Evolutionary conservation across 1,139 yeast genomes (phyloP).

Genomic region (Arxiozyma bovina): DNA sequence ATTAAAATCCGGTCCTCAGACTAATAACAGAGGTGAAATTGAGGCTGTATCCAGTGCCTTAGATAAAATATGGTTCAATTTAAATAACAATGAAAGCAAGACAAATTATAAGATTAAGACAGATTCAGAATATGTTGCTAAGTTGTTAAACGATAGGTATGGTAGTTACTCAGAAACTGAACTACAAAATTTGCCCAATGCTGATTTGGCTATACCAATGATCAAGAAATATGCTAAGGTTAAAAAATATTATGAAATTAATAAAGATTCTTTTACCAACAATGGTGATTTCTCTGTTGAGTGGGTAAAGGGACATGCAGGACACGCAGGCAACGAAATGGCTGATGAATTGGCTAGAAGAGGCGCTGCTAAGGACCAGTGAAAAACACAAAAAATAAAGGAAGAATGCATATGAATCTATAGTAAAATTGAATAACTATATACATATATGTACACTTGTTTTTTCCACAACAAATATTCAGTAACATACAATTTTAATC

Average conservation of each 20-base stretch:
- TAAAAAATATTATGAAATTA: slow-evolving; percentile 26
- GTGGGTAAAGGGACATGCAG: slow-evolving; percentile 70
- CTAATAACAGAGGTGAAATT: slow-evolving; percentile 79
- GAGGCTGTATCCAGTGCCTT: slow-evolving; percentile 56
- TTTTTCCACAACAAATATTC: neutral
- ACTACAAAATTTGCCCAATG: slow-evolving; percentile 24
- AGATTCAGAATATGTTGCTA: slow-evolving; percentile 49
- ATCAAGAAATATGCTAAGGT: slow-evolving; percentile 23
- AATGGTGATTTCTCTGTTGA: slow-evolving; percentile 35
- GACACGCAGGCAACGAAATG: slow-evolving; percentile 58
- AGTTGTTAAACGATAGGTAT: slow-evolving; percentile 45
- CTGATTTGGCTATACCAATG: slow-evolving; percentile 22
- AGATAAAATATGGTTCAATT: slow-evolving; percentile 31
- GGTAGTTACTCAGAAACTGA: slow-evolving; percentile 32
- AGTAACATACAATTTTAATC: too few relatives aligned
- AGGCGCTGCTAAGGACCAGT: slow-evolving; percentile 40
- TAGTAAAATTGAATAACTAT: too few relatives aligned
- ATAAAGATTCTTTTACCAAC: slow-evolving; percentile 18
- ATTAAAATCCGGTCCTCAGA: slow-evolving; percentile 41
- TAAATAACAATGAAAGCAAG: slow-evolving; percentile 23
- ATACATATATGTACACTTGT: neutral
- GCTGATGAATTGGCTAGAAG: slow-evolving; percentile 69
- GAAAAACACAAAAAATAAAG: neutral
- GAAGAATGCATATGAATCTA: neutral
- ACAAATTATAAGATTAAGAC: slow-evolving; percentile 38